Evolutionary conservation across 306 rosid species (phyloP), one percentile per base, ranked within the genome.

Genomic region (Cicer pinnatifidum): DNA sequence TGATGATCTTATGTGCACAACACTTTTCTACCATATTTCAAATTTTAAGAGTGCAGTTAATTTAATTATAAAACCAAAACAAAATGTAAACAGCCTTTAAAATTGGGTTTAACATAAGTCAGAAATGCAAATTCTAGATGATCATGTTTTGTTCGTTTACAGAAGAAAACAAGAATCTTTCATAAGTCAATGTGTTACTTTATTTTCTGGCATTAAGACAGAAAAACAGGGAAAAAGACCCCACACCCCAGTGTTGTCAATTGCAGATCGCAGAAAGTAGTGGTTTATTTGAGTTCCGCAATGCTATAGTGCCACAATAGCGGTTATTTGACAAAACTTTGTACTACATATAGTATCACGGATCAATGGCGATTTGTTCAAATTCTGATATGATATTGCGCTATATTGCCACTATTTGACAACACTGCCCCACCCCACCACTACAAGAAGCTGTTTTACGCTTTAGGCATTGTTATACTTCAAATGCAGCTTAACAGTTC

Each of bases 1-100:
- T 66, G 69, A 52, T 43, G 9, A 28, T 8, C 64, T 63, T 10
- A 7, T 61, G 51, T 40, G 20, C 38, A 62, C 48, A 39, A 28
- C 8, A 23, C 9, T 17, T 65, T 57, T 79, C 63, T 66, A 44
- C 41, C 73, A n/a, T 66, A 69, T 9, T 68, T 16, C 44, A 12
- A 2, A 17, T 37, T 58, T 17, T 4, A 54, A 13, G 23, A 79
- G 47, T 17, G 15, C 63, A 38, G 23, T 43, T 51, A 44, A 40
- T 40, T 15, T 17, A 47, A 0, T 28, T 28, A 28, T 28, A 28
- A 28, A 28, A 37, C 16, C 2, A 17, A 28, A 73, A 39, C 13
- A 56, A 59, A 61, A 78, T 40, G 11, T 19, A 50, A 60, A 38
- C 45, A 48, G 13, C 8, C 66, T 58, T 23, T 40, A 48, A 38